These are phyloP conservation scores for Tricholoma furcatifolium DNA, from an alignment of 768 basidiomycete species.

Conservation along the genomic window DNA sequence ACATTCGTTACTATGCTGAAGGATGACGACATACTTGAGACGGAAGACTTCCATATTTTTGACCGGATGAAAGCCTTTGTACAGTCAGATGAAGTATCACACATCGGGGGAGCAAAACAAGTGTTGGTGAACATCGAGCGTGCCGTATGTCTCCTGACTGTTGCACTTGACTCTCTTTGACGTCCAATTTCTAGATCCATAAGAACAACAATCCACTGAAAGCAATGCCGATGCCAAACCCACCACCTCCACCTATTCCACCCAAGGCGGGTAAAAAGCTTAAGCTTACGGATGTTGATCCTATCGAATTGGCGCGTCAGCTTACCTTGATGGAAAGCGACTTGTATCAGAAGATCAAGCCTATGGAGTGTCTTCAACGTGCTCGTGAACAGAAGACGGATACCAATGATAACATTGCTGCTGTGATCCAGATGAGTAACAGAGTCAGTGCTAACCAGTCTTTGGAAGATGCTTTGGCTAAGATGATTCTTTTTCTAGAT, in stretches of 20 bases:
- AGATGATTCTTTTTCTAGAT: conserved; percentile 47
- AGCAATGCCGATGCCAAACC: conserved; percentile 51
- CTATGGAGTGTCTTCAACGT: conserved; percentile 86
- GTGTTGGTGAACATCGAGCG: conserved; percentile 75
- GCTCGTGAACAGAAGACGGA: conserved; percentile 77
- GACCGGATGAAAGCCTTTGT: conserved; percentile 82
- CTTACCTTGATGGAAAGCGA: conserved; percentile 88
- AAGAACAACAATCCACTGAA: conserved; percentile 58
- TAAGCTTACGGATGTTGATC: conserved; percentile 83
- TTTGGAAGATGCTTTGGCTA: not conserved
- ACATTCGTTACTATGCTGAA: conserved; percentile 87
- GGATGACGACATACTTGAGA: conserved; percentile 81
- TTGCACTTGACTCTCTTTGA: not conserved
- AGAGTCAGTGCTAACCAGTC: conserved; percentile 45
- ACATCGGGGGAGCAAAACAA: conserved; percentile 71
- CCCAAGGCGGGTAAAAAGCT: conserved; percentile 73
- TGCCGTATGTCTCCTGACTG: conserved; percentile 52
- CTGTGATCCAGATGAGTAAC: conserved; percentile 87
- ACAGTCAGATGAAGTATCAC: conserved; percentile 59
- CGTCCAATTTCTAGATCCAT: conserved; percentile 31
- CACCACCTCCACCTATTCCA: conserved; percentile 72
- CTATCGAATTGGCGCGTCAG: conserved; percentile 89
- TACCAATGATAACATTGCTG: conserved; percentile 78
- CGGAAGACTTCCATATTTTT: conserved; percentile 81
- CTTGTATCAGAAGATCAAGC: conserved; percentile 84